Conservation (phyloP, 2,329 filamentous ascomycete species). For the Pseudogymnoascus sp. region DNA sequence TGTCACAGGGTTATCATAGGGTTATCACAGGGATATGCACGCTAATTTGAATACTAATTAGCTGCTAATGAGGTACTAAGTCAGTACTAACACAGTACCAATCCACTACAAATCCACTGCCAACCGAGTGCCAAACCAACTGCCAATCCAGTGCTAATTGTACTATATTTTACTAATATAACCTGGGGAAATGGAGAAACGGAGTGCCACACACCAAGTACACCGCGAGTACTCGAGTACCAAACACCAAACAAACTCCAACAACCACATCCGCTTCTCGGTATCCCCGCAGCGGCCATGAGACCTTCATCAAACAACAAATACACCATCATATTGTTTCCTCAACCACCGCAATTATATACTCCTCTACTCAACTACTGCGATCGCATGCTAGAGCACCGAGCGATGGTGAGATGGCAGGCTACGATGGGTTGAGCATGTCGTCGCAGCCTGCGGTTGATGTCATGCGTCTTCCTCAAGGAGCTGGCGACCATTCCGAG, state of each 20-base stretch:
- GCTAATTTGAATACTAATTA: neutral
- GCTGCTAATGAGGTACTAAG: conserved; percentile 1
- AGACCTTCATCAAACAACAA: conserved; percentile 5
- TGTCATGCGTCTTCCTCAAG: neutral
- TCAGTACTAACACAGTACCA: neutral
- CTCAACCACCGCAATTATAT: neutral
- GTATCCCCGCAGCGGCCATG: conserved; percentile 3
- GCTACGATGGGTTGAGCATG: conserved; percentile 9
- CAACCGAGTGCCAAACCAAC: neutral
- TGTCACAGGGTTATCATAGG: neutral
- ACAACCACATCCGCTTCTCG: neutral
- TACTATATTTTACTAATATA: neutral
- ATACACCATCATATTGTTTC: neutral
- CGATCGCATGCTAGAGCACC: neutral
- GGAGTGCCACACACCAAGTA: neutral
- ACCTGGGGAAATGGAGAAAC: conserved; percentile 6
- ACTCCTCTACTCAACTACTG: neutral
- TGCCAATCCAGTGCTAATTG: neutral
- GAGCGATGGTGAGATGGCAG: conserved; percentile 9
- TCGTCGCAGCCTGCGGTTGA: neutral
- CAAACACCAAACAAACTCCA: neutral
- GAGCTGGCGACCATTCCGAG: neutral
- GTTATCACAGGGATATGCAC: neutral
- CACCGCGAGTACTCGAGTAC: neutral
- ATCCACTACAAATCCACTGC: neutral